Evolutionary conservation across 768 basidiomycete species (phyloP).

Genomic region (Asterophora parasitica): DNA sequence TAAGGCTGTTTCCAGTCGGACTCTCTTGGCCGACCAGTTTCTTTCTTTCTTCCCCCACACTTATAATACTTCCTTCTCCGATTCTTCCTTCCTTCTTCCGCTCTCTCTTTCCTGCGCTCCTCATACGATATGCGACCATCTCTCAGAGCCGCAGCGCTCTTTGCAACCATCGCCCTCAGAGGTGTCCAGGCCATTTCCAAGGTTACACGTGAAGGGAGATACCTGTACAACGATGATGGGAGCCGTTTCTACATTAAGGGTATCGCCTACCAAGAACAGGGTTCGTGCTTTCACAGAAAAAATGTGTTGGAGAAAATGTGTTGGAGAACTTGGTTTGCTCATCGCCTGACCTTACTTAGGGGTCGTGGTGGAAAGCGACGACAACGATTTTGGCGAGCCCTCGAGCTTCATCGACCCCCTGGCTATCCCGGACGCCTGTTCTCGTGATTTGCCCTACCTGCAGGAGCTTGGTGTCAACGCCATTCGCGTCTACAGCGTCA

Average conservation of each 20-base stretch:
- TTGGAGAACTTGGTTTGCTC: background rate
- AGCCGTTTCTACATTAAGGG: constrained; percentile 87
- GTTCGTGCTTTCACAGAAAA: constrained; percentile 27
- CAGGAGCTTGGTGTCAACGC: constrained; percentile 74
- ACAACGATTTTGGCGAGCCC: constrained; percentile 67
- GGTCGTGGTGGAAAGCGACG: constrained; percentile 37
- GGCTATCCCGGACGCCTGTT: constrained; percentile 58
- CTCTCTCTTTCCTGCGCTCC: constrained; percentile 1
- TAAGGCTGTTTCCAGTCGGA: background rate
- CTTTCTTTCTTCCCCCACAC: constrained; percentile 4
- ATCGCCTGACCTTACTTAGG: constrained; percentile 21
- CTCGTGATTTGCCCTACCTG: constrained; percentile 76
- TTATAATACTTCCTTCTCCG: constrained; percentile 2
- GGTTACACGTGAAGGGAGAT: constrained; percentile 68
- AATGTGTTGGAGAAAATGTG: background rate
- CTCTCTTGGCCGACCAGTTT: background rate
- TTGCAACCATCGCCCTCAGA: constrained; percentile 37
- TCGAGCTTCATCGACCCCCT: constrained; percentile 79
- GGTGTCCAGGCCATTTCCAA: constrained; percentile 64
- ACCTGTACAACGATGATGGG: constrained; percentile 74
- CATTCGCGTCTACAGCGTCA: constrained; percentile 83
- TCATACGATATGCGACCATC: constrained; percentile 21
- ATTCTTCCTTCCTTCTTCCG: constrained; percentile 2
- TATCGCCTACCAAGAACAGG: constrained; percentile 80
- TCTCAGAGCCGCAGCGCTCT: constrained; percentile 28